These are phyloP conservation scores for Fusarium proliferatum DNA, from an alignment of 2,329 filamentous ascomycete genomes.

Conservation along the genomic window DNA sequence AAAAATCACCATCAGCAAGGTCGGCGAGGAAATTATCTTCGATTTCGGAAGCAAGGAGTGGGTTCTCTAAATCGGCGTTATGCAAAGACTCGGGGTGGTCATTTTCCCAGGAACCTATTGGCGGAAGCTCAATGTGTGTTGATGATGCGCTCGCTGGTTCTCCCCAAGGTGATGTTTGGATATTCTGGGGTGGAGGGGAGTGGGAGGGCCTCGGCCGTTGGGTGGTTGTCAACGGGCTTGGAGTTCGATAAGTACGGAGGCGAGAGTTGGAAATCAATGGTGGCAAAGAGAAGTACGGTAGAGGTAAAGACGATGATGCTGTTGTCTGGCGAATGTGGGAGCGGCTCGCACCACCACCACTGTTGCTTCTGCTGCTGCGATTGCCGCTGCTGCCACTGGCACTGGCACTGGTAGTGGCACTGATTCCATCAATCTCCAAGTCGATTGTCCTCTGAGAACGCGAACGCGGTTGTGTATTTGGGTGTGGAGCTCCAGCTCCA, in stretches of 20 bases:
- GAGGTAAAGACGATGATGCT: constrained; percentile 13
- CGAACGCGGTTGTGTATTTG: constrained; percentile 14
- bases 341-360: neutral
- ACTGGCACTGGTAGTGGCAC: neutral
- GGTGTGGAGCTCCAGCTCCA: constrained; percentile 12
- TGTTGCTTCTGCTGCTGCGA: neutral
- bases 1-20: constrained; percentile 48
- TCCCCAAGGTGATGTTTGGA: constrained; percentile 4
- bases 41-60: constrained; percentile 9
- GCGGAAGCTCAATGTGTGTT: constrained; percentile 9
- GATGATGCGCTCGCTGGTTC: constrained; percentile 12
- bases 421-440: constrained; percentile 11
- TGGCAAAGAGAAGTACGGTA: constrained; percentile 30
- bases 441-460: constrained; percentile 30
- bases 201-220: constrained; percentile 18
- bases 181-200: neutral
- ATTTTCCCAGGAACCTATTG: constrained; percentile 2
- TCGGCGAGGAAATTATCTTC: constrained; percentile 43
- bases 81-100: neutral
- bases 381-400: neutral
- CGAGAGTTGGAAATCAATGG: constrained; percentile 24
- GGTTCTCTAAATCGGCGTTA: constrained; percentile 8
- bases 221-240: constrained; percentile 32
- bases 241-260: constrained; percentile 3
- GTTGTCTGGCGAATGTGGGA: constrained; percentile 30